Percentiles rank a stretch among this genome's conserved stretches.
These are phyloP conservation scores for Eleusine indica DNA, from an alignment of 176 grass and related monocot species.

Conservation along the genomic window DNA sequence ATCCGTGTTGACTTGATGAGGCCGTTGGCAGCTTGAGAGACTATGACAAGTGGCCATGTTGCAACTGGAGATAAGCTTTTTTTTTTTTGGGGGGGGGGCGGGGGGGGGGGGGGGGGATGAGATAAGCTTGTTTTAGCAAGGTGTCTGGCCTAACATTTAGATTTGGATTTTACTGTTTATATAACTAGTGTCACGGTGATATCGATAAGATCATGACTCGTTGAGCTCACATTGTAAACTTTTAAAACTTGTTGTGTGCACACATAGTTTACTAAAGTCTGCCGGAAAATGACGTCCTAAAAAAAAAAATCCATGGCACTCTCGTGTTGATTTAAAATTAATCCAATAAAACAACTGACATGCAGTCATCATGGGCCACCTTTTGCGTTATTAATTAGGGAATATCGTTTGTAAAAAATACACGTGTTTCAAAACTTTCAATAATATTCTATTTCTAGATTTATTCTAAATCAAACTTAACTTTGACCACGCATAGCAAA, in stretches of 20 bases:
- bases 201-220: neutral
- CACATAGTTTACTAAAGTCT: neutral
- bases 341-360: neutral
- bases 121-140: neutral
- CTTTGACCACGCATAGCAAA: too few relatives aligned
- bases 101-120: too few relatives aligned
- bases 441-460: too few relatives aligned
- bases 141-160: neutral
- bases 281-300: neutral
- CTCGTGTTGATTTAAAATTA: neutral
- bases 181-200: neutral
- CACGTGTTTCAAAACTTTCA: neutral
- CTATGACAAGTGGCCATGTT: neutral
- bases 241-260: neutral
- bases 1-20: neutral
- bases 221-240: neutral
- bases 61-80: neutral
- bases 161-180: neutral
- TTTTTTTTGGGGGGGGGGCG: too few relatives aligned
- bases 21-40: neutral
- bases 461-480: too few relatives aligned
- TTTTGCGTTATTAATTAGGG: neutral
- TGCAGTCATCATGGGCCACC: neutral
- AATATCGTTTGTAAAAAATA: neutral
- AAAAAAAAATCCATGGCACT: neutral